Evolutionary conservation across 2,329 filamentous ascomycete genomes (phyloP), one percentile per base, ranked within the genome.

Genomic region (Pseudogymnoascus destructans): DNA sequence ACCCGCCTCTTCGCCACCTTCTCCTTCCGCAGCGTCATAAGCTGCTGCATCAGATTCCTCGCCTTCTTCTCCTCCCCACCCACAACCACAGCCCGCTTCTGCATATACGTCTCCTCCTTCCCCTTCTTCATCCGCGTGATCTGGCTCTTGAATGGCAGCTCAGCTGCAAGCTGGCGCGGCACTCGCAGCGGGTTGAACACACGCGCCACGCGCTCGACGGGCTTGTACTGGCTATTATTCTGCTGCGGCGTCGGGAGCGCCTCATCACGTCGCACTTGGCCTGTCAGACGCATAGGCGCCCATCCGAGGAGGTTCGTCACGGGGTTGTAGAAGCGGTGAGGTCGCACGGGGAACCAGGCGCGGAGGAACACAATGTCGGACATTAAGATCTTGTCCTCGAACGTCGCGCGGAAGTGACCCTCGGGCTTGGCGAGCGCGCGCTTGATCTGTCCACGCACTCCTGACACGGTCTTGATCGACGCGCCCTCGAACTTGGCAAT

Each of bases 401-500:
- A 98, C 0, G 93, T 97, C 21, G 93, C 93, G 67, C 95, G 84
- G 81, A 95, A 97, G 73, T 92, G 86, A 55, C 93, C 93, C 64
- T 98, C 93, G 1, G 93, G 92, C 67, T 95, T 95, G 70, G 84
- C 85, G 0, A 98, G 79, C 0, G 93, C 92, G 61, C 90, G 85
- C 76, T 98, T 98, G 80, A 98, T 96, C 73, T 98, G 93, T 61
- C 93, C 93, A 40, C 93, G 82, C 61, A 98, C 84, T 57, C 95
- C 95, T 0, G 91, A 96, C 21, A 98, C 95, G 0, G 95, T 98
- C 69, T 91, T 89, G 74, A 98, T 92, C 59, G 88, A 84, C 8
- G 93, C 93, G 59, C 93, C 93, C 74, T 98, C 93, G 68, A 98
- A 98, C 70, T 97, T 98, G 67, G 93, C 92, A 63, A 98, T 93